These are phyloP conservation scores for Arctium lappa DNA, from an alignment of 129 eudicot species.

Conservation along the genomic window DNA sequence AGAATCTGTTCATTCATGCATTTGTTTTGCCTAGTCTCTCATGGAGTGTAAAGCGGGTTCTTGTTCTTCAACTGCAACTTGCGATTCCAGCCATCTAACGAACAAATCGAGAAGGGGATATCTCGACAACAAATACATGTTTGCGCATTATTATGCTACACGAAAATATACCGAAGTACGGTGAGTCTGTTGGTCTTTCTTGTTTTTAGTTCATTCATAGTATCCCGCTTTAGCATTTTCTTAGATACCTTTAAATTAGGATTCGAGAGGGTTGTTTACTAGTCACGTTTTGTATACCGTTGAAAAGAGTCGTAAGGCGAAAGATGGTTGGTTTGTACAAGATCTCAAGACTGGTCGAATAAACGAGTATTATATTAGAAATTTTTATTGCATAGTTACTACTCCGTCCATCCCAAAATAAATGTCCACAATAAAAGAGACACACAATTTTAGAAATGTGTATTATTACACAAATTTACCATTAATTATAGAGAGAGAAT, in stretches of 20 bases:
- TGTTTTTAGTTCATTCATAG: background rate
- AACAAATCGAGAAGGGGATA: background rate
- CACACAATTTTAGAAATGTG: no score
- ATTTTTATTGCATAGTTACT: background rate
- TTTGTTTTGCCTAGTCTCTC: conserved; percentile 45
- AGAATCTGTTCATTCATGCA: conserved; percentile 13
- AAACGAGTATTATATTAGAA: background rate
- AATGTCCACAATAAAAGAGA: no score
- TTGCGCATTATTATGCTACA: background rate
- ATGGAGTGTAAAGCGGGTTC: conserved; percentile 35
- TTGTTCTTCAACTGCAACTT: conserved; percentile 6
- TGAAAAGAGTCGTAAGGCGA: background rate
- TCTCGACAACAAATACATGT: background rate
- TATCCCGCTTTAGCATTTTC: background rate
- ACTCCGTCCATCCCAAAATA: no score
- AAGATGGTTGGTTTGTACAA: background rate
- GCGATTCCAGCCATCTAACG: background rate
- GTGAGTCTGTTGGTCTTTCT: conserved; percentile 17
- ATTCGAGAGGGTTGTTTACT: background rate
- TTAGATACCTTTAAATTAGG: background rate
- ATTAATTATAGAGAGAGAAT: no score
- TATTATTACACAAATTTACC: no score
- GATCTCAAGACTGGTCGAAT: conserved; percentile 35
- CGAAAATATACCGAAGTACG: conserved; percentile 15
- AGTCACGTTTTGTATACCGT: background rate